Evolutionary conservation across 1,139 yeast genomes (phyloP).

Genomic region (Saccharomyces hybrid): DNA sequence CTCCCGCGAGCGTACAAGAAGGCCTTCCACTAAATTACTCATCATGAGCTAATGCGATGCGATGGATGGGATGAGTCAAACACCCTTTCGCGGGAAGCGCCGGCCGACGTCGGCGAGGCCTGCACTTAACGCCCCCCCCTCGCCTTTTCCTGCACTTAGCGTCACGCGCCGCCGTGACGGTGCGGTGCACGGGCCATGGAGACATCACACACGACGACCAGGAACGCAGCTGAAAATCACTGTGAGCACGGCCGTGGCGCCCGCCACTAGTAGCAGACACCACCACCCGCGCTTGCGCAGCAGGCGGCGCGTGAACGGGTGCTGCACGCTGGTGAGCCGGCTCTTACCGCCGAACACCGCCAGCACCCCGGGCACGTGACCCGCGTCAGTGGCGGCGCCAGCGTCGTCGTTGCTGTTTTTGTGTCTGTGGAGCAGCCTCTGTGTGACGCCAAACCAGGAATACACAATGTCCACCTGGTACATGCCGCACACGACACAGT

Average conservation of each 20-base stretch:
- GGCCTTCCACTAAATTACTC: background rate
- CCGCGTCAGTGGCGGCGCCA: conserved; percentile 7
- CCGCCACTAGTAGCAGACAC: conserved; percentile 52
- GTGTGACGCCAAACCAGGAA: conserved; percentile 63
- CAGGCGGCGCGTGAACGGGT: conserved; percentile 61
- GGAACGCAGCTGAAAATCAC: conserved; percentile 81
- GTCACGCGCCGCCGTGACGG: background rate
- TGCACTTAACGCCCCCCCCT: conserved; percentile 1
- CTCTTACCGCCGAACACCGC: conserved; percentile 28
- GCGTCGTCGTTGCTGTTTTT: conserved; percentile 8
- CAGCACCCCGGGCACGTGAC: conserved; percentile 20
- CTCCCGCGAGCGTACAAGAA: background rate
- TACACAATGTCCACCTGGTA: conserved; percentile 81
- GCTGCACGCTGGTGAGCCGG: conserved; percentile 49
- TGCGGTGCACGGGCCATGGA: background rate
- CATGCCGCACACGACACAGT: conserved; percentile 61
- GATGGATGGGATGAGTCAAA: background rate
- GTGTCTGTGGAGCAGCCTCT: conserved; percentile 33
- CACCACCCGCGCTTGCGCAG: conserved; percentile 63
- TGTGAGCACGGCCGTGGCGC: conserved; percentile 63
- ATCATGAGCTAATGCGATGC: conserved; percentile 1
- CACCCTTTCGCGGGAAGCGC: background rate
- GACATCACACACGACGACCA: conserved; percentile 45
- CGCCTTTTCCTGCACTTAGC: background rate
- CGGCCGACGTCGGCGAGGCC: background rate